A percentile compares a stretch with the other conserved stretches of the same genome.
phyloP scores from a whole-genome alignment of 768 basidiomycete genomes.

The Trametes maxima region DNA sequence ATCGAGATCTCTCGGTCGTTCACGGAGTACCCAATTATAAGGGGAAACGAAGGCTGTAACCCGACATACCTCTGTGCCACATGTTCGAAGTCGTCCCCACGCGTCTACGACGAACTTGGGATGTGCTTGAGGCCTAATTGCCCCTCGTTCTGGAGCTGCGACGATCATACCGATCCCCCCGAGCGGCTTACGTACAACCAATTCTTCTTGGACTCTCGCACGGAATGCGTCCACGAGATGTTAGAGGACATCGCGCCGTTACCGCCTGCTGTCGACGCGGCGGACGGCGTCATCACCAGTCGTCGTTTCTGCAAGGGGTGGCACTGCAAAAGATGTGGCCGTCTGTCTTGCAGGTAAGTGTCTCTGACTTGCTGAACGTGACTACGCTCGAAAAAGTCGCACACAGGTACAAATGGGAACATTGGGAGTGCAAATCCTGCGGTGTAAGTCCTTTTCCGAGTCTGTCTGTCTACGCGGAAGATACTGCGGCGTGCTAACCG shows the following conservation, averaged over 20 bases:
- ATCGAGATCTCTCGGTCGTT: neutral
- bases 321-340: conserved; percentile 70
- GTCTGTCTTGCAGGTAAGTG: conserved; percentile 70
- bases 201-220: conserved; percentile 45
- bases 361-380: neutral
- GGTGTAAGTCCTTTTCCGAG: conserved; percentile 44
- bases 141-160: conserved; percentile 52
- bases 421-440: conserved; percentile 71
- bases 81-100: conserved; percentile 50
- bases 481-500: neutral
- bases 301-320: conserved; percentile 65
- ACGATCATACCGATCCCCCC: conserved; percentile 29
- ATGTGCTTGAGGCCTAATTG: conserved; percentile 67
- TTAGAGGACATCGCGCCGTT: conserved; percentile 45
- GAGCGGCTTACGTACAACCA: conserved; percentile 48
- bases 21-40: neutral
- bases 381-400: no score
- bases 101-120: conserved; percentile 59
- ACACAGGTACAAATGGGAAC: conserved; percentile 69
- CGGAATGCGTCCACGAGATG: conserved; percentile 32
- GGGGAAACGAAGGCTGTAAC: neutral
- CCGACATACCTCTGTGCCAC: conserved; percentile 37
- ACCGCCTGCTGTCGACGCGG: conserved; percentile 30
- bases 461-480: neutral
- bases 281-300: conserved; percentile 48